phyloP scores from a whole-genome alignment of 805 yeast species.

The Candida hungchunana region DNA sequence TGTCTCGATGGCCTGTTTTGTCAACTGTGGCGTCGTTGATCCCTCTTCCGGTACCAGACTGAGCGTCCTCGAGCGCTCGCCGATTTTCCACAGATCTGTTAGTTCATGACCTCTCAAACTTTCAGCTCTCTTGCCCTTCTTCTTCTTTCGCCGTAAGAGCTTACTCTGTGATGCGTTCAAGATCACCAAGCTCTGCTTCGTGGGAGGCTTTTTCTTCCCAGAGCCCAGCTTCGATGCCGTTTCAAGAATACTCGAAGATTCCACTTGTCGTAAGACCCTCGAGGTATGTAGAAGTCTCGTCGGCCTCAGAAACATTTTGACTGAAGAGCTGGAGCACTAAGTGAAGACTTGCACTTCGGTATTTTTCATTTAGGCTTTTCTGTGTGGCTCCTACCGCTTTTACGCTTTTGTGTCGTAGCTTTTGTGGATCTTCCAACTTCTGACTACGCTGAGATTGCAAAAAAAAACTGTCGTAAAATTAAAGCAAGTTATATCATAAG shows the following conservation, averaged over 20 bases:
- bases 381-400: conserved; percentile 1
- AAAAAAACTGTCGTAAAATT: too few relatives aligned
- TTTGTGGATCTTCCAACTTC: neutral
- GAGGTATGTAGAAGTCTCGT: conserved; percentile 9
- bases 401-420: neutral
- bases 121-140: neutral
- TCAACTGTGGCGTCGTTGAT: conserved; percentile 7
- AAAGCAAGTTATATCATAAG: neutral
- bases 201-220: conserved; percentile 25
- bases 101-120: conserved; percentile 2
- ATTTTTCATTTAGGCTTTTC: neutral
- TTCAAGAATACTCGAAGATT: neutral
- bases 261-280: conserved; percentile 3
- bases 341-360: neutral
- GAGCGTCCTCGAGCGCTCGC: conserved; percentile 11
- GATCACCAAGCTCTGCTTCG: conserved; percentile 21
- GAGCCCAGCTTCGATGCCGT: conserved; percentile 13
- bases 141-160: conserved; percentile 10
- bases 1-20: conserved; percentile 7
- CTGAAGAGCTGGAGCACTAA: too few relatives aligned
- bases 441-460: too few relatives aligned
- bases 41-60: neutral
- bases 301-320: conserved; percentile 1
- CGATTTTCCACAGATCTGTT: conserved; percentile 4
- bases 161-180: conserved; percentile 21